Percentiles rank a stretch among this genome's conserved stretches.
These are phyloP conservation scores for Mucor sp. DNA, from an alignment of 371 early-diverging fungal species.

Conservation along the genomic window DNA sequence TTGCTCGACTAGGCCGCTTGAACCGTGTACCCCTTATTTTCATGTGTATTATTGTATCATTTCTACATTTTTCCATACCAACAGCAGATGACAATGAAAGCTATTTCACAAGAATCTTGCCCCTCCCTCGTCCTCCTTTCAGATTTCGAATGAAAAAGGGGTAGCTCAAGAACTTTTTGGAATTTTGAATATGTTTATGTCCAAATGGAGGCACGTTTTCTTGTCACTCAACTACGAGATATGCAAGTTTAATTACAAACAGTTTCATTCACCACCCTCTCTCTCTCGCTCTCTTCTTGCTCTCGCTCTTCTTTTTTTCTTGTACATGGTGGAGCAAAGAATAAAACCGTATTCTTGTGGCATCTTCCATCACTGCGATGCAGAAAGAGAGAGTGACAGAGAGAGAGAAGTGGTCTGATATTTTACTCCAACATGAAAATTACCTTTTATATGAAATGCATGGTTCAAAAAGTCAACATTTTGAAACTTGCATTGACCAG, in stretches of 20 bases:
- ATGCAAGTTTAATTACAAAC: conserved; percentile 2
- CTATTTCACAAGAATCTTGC: not conserved
- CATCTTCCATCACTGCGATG: not conserved
- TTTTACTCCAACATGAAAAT: not conserved
- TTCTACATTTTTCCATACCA: conserved; percentile 3
- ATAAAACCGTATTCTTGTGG: not conserved
- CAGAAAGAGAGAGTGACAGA: not conserved
- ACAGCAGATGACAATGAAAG: not conserved
- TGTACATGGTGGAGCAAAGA: not conserved
- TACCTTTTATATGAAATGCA: not conserved
- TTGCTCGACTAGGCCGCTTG: conserved; percentile 3
- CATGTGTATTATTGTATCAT: not conserved
- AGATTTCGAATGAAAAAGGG: not conserved
- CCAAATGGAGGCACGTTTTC: conserved; percentile 1
- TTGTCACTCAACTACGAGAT: not conserved
- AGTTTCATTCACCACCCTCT: too few relatives aligned
- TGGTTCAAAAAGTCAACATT: conserved; percentile 5
- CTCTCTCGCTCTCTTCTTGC: not conserved
- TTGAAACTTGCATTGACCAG: not conserved
- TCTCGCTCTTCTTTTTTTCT: not conserved
- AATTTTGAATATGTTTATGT: not conserved
- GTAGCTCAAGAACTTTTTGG: not conserved
- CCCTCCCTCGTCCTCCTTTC: not conserved
- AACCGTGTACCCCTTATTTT: not conserved
- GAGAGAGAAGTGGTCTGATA: not conserved